Base-by-base conservation (phyloP, 2,329 filamentous ascomycete species). In the Colletotrichum tofieldiae region DNA sequence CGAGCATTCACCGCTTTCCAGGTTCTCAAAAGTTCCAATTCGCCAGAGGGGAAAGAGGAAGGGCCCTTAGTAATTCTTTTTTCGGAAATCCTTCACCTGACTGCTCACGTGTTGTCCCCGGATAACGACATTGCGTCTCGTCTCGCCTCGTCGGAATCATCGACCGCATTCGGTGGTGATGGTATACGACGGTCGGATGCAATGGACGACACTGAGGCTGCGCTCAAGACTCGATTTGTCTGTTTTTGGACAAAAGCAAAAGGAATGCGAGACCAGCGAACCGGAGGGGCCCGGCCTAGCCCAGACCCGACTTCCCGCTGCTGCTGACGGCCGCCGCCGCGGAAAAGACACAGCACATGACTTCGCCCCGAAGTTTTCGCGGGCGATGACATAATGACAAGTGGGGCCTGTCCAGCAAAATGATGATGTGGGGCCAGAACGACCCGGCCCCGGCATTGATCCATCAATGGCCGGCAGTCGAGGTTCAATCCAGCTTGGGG, bases 51-150 rank as follows among this genome's bases (percentile, higher is more conserved):
- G 26, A 26, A 11, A 12, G 45, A 3, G 11, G 18, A 29, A 4
- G 29, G 26, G 41, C n/a, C 37, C 37, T 64, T 68, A 58, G 43
- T 58, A 61, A 68, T 41, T n/a, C 26, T 55, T 55, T 55, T 58
- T 47, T 39, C 32, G 23, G 23, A 43, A 58, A 52, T 54, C 45
- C 65, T 72, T 47, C 65, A 68, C 65, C 65, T 68, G 69, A 72
- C 65, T 67, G 41, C 32, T 72, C 69, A 72, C 69, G 69, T 72
- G 69, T 20, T 32, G 39, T 60, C 52, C 35, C 41, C 45, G 65
- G 26, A 41, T 63, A 54, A 63, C 65, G 6, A 32, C 45, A 54
- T 47, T 29, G 26, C 51, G 52, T 68, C 16, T 23, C 54, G 32
- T 54, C 20, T 63, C 54, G 32, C 47, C 20, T 63, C 16, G 43